These are phyloP conservation scores for Euphorbia pulcherrima DNA, from an alignment of 345 rosid genomes.

Conservation along the genomic window DNA sequence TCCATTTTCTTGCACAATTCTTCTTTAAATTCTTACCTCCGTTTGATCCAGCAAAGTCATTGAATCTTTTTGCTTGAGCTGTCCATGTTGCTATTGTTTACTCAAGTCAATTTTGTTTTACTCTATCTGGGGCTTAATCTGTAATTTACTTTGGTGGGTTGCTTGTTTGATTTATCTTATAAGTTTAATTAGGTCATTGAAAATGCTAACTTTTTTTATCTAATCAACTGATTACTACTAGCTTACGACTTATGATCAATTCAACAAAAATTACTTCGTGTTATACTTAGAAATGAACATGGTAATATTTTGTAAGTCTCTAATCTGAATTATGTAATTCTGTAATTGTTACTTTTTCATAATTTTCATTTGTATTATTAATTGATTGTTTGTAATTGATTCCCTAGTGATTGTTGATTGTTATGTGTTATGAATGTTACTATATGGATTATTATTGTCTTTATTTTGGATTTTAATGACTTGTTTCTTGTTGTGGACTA, in stretches of 20 bases:
- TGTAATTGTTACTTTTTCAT: too few relatives aligned
- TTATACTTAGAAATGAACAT: neutral
- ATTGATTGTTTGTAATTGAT: too few relatives aligned
- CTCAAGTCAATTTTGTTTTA: neutral
- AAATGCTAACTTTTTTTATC: neutral
- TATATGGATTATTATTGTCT: too few relatives aligned
- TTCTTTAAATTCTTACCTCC: neutral
- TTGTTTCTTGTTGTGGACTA: too few relatives aligned
- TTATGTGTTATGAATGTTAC: too few relatives aligned
- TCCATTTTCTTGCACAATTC: neutral
- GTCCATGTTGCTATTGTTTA: conserved; percentile 16
- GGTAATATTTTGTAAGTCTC: too few relatives aligned
- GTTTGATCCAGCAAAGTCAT: neutral
- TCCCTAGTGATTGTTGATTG: too few relatives aligned
- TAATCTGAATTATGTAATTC: too few relatives aligned
- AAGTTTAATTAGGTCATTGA: neutral
- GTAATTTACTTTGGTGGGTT: neutral
- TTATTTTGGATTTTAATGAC: too few relatives aligned
- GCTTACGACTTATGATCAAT: neutral
- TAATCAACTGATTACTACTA: neutral
- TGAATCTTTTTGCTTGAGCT: conserved; percentile 14
- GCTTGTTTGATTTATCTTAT: neutral
- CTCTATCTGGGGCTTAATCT: conserved; percentile 13
- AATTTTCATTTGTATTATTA: too few relatives aligned
- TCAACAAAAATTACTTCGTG: conserved; percentile 4